phyloP scores from a whole-genome alignment of 2,329 filamentous ascomycete genomes.

The Chaetomium globosum region DNA sequence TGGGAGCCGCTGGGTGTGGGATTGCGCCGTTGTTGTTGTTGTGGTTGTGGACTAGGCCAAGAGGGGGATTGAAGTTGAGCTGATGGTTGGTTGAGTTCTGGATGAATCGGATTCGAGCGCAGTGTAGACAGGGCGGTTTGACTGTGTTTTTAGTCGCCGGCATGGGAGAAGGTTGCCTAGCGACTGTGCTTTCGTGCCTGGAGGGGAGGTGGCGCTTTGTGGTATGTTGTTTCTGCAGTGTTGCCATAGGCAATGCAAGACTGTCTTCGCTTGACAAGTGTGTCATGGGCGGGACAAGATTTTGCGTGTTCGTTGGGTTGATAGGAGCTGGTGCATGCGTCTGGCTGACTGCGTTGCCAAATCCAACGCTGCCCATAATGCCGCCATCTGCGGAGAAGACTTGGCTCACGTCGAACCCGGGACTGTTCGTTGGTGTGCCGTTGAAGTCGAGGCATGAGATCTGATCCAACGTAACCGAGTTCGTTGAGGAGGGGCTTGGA shows the following conservation, averaged over 20 bases:
- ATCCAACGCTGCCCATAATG: conserved; percentile 1
- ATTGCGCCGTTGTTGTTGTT: not conserved
- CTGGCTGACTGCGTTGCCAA: not conserved
- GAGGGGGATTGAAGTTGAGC: not conserved
- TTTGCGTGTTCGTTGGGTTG: conserved; percentile 6
- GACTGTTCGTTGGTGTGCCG: conserved; percentile 18
- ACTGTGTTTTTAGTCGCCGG: not conserved
- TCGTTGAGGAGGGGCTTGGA: not conserved
- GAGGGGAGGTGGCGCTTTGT: not conserved
- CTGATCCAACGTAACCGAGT: conserved; percentile 23
- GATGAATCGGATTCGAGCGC: conserved; percentile 5
- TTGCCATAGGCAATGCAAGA: not conserved
- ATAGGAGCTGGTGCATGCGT: not conserved
- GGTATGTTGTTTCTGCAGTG: not conserved
- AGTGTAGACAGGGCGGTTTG: conserved; percentile 22
- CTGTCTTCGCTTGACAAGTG: conserved; percentile 22
- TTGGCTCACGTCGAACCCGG: conserved; percentile 16
- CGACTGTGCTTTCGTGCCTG: not conserved
- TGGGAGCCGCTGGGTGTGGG: not conserved
- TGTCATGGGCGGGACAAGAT: conserved; percentile 28
- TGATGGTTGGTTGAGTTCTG: not conserved
- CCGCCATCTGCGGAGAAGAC: conserved; percentile 17
- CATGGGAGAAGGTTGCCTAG: not conserved
- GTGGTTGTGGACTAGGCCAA: not conserved
- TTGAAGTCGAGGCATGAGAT: conserved; percentile 30